These are phyloP conservation scores for Teratosphaeria nubilosa DNA, from an alignment of 2,329 filamentous ascomycete species.

Conservation along the genomic window DNA sequence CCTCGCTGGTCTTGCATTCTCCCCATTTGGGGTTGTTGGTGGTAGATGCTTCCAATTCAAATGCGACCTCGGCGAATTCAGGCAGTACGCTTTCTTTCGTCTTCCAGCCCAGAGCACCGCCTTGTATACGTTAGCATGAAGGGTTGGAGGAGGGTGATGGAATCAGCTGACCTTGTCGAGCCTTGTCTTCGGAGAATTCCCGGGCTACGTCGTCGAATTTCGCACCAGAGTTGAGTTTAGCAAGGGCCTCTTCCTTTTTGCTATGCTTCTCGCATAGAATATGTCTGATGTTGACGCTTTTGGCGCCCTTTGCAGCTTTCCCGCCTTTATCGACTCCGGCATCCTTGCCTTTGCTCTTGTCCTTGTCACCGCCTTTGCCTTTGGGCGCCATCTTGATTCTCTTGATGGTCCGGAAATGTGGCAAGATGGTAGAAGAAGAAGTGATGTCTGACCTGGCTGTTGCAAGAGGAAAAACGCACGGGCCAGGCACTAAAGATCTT, in stretches of 20 bases:
- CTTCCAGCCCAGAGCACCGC: slow-evolving; percentile 65
- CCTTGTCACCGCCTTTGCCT: slow-evolving; percentile 19
- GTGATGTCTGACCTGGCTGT: not conserved
- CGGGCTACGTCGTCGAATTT: slow-evolving; percentile 68
- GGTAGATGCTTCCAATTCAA: slow-evolving; percentile 56
- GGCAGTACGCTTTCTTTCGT: slow-evolving; percentile 55
- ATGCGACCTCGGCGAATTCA: slow-evolving; percentile 64
- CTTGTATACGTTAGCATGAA: slow-evolving; percentile 29
- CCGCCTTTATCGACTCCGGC: slow-evolving; percentile 12
- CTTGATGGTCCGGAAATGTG: not conserved
- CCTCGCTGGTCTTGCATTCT: slow-evolving; percentile 64
- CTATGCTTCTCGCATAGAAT: slow-evolving; percentile 67
- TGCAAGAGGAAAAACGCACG: not conserved
- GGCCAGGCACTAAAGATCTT: not conserved
- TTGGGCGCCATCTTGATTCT: slow-evolving; percentile 21
- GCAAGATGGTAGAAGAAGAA: not conserved
- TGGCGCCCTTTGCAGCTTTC: slow-evolving; percentile 43
- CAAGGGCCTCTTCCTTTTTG: slow-evolving; percentile 68
- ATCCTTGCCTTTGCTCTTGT: slow-evolving; percentile 18
- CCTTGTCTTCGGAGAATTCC: slow-evolving; percentile 68
- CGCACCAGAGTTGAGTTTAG: slow-evolving; percentile 54
- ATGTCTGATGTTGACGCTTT: slow-evolving; percentile 64
- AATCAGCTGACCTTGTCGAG: slow-evolving; percentile 33
- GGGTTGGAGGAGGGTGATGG: not conserved
- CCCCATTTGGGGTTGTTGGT: slow-evolving; percentile 54